Conservation (phyloP, 225 moss, liverwort and hornwort species). For the Sphagnum contortum region DNA sequence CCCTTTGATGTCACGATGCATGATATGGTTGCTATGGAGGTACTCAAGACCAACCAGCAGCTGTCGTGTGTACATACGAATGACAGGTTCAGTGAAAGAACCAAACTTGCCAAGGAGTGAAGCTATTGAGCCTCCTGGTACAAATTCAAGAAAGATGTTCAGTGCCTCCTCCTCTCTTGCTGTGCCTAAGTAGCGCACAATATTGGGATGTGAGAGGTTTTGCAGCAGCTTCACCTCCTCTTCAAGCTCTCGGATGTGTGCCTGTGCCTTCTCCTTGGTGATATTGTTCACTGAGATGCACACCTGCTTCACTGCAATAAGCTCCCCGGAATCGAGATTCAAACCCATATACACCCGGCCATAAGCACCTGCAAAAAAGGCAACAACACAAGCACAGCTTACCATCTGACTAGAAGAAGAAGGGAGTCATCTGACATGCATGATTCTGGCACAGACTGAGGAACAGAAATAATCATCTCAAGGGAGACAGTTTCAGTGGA, state of each 20-base stretch:
- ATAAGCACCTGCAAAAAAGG: slow-evolving; percentile 58
- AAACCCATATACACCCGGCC: slow-evolving; percentile 97
- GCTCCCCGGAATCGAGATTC: slow-evolving; percentile 94
- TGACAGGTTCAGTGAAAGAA: slow-evolving; percentile 88
- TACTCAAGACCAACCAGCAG: slow-evolving; percentile 86
- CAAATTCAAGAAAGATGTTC: slow-evolving; percentile 95
- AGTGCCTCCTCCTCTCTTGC: slow-evolving; percentile 84
- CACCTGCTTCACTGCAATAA: slow-evolving; percentile 94
- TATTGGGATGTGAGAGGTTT: slow-evolving; percentile 86
- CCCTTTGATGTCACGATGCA: slow-evolving; percentile 96
- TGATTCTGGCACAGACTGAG: no score
- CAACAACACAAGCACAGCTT: no score
- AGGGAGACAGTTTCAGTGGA: no score
- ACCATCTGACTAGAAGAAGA: no score
- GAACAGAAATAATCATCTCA: no score
- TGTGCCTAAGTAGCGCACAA: slow-evolving; percentile 91
- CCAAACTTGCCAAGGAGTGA: slow-evolving; percentile 93
- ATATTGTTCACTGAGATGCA: slow-evolving; percentile 65
- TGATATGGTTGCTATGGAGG: slow-evolving; percentile 82
- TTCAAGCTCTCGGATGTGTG: slow-evolving; percentile 84
- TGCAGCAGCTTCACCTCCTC: slow-evolving; percentile 94
- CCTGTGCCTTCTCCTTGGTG: slow-evolving; percentile 83
- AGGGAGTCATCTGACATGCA: background rate
- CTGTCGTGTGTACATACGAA: slow-evolving; percentile 91
- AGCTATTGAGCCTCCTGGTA: slow-evolving; percentile 85